These are phyloP conservation scores for Diaporthe sp. DNA, from an alignment of 2,329 filamentous ascomycete genomes.

Conservation along the genomic window DNA sequence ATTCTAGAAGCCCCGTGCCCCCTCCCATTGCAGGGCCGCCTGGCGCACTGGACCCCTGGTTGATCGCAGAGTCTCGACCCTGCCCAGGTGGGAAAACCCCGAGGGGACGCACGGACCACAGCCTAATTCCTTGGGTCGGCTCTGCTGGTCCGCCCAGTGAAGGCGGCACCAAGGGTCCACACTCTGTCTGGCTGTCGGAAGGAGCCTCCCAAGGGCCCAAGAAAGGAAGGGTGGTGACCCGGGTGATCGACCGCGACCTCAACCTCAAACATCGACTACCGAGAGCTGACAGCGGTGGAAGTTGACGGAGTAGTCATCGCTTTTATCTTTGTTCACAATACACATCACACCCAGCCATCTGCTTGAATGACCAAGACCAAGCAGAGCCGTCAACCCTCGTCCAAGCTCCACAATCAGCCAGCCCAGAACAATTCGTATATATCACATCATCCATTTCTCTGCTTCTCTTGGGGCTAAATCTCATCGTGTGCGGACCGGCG, in stretches of 20 bases:
- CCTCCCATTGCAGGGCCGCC: background rate
- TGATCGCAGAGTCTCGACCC: conserved; percentile 31
- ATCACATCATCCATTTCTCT: background rate
- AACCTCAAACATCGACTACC: background rate
- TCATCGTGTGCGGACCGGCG: conserved; percentile 9
- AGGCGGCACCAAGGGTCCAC: conserved; percentile 15
- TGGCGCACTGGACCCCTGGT: background rate
- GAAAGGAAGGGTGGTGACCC: background rate
- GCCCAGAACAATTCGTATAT: background rate
- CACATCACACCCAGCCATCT: background rate
- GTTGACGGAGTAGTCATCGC: background rate
- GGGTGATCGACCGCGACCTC: conserved; percentile 17
- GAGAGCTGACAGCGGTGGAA: background rate
- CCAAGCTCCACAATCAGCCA: background rate
- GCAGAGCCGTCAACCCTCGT: background rate
- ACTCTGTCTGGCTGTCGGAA: conserved; percentile 18
- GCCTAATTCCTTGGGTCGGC: conserved; percentile 19
- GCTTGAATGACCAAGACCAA: background rate
- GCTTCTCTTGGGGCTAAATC: conserved; percentile 10
- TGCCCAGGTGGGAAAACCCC: background rate
- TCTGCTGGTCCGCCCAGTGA: background rate
- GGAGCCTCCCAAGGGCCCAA: conserved; percentile 10
- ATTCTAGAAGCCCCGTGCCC: conserved; percentile 25
- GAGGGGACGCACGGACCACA: conserved; percentile 34
- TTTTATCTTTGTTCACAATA: background rate